These are phyloP conservation scores for Truncatella angustata DNA, from an alignment of 2,329 filamentous ascomycete species.

Conservation along the genomic window DNA sequence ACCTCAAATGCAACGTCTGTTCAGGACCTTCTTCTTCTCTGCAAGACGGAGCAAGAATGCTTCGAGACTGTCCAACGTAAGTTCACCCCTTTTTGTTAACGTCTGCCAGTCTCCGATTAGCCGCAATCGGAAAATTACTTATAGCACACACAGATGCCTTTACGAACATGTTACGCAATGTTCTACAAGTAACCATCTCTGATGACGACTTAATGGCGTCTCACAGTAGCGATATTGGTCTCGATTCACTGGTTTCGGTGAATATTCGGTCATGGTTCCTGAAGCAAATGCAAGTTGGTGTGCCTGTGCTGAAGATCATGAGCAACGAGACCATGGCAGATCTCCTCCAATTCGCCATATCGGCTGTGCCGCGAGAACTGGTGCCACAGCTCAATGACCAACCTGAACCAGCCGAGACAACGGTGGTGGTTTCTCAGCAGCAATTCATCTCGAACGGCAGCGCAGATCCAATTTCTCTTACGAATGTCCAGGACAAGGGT, in stretches of 20 bases:
- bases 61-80: slow-evolving; percentile 3
- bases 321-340: slow-evolving; percentile 10
- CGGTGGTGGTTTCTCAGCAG: not conserved
- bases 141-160: slow-evolving; percentile 10
- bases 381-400: not conserved
- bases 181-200: slow-evolving; percentile 11
- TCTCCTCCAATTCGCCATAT: not conserved
- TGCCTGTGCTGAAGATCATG: slow-evolving; percentile 13
- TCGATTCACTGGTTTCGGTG: slow-evolving; percentile 11
- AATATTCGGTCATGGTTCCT: slow-evolving; percentile 11
- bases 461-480: not conserved
- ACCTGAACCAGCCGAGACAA: not conserved
- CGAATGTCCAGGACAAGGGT: not conserved
- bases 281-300: slow-evolving; percentile 5
- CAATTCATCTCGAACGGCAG: not conserved
- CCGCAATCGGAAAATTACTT: not conserved
- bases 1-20: not conserved
- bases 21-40: slow-evolving; percentile 1
- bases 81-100: not conserved
- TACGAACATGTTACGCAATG: slow-evolving; percentile 10
- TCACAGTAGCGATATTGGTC: slow-evolving; percentile 5
- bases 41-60: not conserved
- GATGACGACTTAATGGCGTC: slow-evolving; percentile 16
- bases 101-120: not conserved
- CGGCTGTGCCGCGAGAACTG: not conserved